phyloP scores from a whole-genome alignment of 768 basidiomycete genomes.

The Suillus hirtellus region DNA sequence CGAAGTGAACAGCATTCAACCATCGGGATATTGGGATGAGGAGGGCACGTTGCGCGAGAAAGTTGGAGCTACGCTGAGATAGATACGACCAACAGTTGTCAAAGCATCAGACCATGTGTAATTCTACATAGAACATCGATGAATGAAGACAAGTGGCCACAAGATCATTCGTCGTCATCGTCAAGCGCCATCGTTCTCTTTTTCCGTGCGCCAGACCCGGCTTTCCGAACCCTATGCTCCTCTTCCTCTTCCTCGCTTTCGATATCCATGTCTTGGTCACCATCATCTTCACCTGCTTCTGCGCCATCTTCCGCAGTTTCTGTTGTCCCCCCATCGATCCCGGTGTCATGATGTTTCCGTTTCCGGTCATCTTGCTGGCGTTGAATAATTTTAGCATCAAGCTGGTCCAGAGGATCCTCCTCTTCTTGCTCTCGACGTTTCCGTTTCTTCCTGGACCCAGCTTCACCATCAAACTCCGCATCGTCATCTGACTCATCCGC shows the following conservation, averaged over 20 bases:
- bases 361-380: conserved; percentile 55
- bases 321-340: conserved; percentile 20
- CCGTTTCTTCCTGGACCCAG: conserved; percentile 36
- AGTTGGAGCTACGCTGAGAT: conserved; percentile 35
- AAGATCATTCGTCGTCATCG: conserved; percentile 61
- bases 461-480: conserved; percentile 37
- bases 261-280: conserved; percentile 62
- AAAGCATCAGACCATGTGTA: not conserved
- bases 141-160: conserved; percentile 9
- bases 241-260: conserved; percentile 76
- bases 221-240: conserved; percentile 63
- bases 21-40: conserved; percentile 57
- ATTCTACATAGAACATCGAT: conserved; percentile 3
- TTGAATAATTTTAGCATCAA: conserved; percentile 67
- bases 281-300: conserved; percentile 29
- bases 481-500: conserved; percentile 77
- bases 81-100: conserved; percentile 2
- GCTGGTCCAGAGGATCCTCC: conserved; percentile 65
- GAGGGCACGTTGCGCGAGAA: conserved; percentile 50
- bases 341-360: conserved; percentile 36
- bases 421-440: conserved; percentile 49
- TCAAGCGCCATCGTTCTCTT: conserved; percentile 56
- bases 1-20: conserved; percentile 72
- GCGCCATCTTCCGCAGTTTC: conserved; percentile 28
- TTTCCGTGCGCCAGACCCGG: conserved; percentile 53